A percentile compares a stretch with the other conserved stretches of the same genome.
Evolutionary conservation across 2,329 filamentous ascomycete genomes (phyloP).

Genomic region (Xylariaceae sp.): DNA sequence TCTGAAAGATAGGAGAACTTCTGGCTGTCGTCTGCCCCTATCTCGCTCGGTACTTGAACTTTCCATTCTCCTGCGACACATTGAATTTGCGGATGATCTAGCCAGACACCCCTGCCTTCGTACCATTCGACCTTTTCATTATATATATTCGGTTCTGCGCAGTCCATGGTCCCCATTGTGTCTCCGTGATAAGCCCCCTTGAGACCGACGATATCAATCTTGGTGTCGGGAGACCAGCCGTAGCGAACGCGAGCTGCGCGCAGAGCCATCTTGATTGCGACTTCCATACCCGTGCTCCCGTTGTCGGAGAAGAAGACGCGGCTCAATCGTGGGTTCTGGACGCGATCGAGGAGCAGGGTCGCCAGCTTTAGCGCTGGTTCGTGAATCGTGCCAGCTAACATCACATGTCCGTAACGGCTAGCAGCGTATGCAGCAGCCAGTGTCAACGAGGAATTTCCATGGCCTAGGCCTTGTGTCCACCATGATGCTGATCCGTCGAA

Average conservation of each 20-base stretch:
- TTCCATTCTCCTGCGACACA: slow-evolving; percentile 72
- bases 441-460: slow-evolving; percentile 74
- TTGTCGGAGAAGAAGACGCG: slow-evolving; percentile 87
- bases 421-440: slow-evolving; percentile 82
- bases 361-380: slow-evolving; percentile 76
- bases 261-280: slow-evolving; percentile 85
- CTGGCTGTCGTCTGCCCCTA: slow-evolving; percentile 51
- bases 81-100: slow-evolving; percentile 77
- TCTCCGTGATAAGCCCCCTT: slow-evolving; percentile 87
- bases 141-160: slow-evolving; percentile 75
- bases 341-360: slow-evolving; percentile 63
- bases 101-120: slow-evolving; percentile 78
- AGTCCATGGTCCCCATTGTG: slow-evolving; percentile 89
- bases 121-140: slow-evolving; percentile 92
- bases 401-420: slow-evolving; percentile 85
- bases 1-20: slow-evolving; percentile 57
- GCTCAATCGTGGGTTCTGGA: slow-evolving; percentile 68
- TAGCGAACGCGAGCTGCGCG: slow-evolving; percentile 72
- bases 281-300: slow-evolving; percentile 82
- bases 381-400: slow-evolving; percentile 84
- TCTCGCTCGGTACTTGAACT: slow-evolving; percentile 60
- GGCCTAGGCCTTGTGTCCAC: slow-evolving; percentile 90
- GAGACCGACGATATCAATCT: slow-evolving; percentile 74
- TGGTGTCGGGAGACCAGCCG: slow-evolving; percentile 63
- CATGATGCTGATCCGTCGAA: slow-evolving; percentile 88